Conservation (phyloP, 345 rosid species). For the Geranium brycei region DNA sequence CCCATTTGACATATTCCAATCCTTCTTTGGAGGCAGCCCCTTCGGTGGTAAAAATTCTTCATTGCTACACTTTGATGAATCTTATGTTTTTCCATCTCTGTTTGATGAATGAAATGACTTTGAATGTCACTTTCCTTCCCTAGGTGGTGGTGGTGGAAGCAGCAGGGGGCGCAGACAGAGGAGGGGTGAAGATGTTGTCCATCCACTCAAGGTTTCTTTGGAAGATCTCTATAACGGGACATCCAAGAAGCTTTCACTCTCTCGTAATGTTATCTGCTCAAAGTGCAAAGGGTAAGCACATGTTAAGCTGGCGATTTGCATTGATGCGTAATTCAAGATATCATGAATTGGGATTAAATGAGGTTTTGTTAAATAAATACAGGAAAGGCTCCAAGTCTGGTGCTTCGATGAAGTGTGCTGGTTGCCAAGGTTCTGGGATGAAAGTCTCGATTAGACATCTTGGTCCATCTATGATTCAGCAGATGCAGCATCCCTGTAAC, state of each 20-base stretch:
- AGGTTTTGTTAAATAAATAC: conserved; percentile 5
- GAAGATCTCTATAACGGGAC: conserved; percentile 80
- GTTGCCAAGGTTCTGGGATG: conserved; percentile 71
- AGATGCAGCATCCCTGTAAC: conserved; percentile 72
- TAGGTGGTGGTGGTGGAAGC: conserved; percentile 39
- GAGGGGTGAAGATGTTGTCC: conserved; percentile 83
- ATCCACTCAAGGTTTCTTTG: conserved; percentile 71
- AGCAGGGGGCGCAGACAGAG: conserved; percentile 85
- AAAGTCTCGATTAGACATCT: conserved; percentile 60
- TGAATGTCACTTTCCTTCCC: neutral
- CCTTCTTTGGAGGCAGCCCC: conserved; percentile 69
- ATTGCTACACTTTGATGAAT: neutral
- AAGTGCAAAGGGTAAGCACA: conserved; percentile 78
- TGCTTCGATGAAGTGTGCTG: conserved; percentile 49
- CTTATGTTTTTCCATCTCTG: too few species aligned
- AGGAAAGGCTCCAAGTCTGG: conserved; percentile 74
- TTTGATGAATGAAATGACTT: neutral
- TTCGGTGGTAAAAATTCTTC: conserved; percentile 34
- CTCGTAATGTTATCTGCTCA: conserved; percentile 59
- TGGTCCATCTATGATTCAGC: conserved; percentile 67
- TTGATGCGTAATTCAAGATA: too few species aligned
- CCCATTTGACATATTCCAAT: conserved; percentile 63
- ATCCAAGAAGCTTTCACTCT: conserved; percentile 69
- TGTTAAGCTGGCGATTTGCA: neutral
- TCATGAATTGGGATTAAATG: too few species aligned